Conservation (phyloP, 2,329 filamentous ascomycete genomes). For the Fusarium sp. region DNA sequence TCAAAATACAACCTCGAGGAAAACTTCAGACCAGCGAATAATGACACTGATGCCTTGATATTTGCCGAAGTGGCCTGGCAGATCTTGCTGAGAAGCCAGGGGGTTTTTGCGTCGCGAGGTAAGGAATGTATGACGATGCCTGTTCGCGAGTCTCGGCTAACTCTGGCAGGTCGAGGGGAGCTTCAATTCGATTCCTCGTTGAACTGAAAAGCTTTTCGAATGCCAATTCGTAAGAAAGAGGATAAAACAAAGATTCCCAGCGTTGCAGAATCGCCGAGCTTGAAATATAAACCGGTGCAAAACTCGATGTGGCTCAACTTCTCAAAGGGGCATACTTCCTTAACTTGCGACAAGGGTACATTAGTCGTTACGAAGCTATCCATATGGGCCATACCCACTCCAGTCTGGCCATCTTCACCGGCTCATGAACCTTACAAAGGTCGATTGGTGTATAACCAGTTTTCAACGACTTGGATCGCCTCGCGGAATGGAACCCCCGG, state of each 20-base stretch:
- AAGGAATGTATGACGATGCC: conserved; percentile 9
- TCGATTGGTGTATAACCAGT: conserved; percentile 40
- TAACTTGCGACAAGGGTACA: conserved; percentile 41
- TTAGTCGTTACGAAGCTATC: conserved; percentile 35
- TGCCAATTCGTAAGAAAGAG: background rate
- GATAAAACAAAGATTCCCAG: conserved; percentile 7
- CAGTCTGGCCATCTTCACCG: conserved; percentile 34
- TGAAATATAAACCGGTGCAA: conserved; percentile 34
- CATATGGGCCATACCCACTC: conserved; percentile 32
- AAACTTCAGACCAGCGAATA: background rate
- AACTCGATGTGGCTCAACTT: conserved; percentile 18
- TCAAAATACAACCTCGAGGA: background rate
- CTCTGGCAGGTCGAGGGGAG: conserved; percentile 2
- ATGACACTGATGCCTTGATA: background rate
- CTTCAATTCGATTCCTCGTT: background rate
- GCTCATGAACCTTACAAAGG: conserved; percentile 32
- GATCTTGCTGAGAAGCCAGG: background rate
- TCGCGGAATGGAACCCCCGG: conserved; percentile 27
- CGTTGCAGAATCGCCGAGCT: conserved; percentile 14
- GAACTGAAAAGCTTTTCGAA: background rate
- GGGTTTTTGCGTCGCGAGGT: conserved; percentile 1
- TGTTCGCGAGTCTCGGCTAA: conserved; percentile 15
- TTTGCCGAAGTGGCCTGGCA: background rate
- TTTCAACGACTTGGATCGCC: conserved; percentile 40
- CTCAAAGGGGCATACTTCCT: conserved; percentile 38